Percentiles rank a stretch among this genome's conserved stretches.
Evolutionary conservation across 2,329 filamentous ascomycete genomes (phyloP).

Genomic region (Dactylellina leptospora): DNA sequence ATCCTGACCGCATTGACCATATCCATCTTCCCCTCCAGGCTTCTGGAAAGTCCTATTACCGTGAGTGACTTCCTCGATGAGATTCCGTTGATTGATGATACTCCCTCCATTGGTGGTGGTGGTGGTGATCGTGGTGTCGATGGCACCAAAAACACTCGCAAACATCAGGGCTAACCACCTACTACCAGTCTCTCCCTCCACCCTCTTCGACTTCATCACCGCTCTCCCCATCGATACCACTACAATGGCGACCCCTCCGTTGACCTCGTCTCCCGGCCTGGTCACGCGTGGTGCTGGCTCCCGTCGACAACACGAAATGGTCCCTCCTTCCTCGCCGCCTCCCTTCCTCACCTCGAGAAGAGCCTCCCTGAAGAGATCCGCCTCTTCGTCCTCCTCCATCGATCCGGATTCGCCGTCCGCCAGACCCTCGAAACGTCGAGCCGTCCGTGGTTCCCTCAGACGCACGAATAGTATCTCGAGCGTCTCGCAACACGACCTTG

Average conservation of each 20-base stretch:
- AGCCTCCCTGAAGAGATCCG: constrained; percentile 36
- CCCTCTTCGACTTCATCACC: constrained; percentile 6
- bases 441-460: constrained; percentile 22
- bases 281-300: constrained; percentile 3
- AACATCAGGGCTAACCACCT: constrained; percentile 5
- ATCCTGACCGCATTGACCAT: neutral
- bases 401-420: constrained; percentile 43
- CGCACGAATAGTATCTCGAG: constrained; percentile 37
- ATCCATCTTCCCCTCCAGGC: no score
- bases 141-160: neutral
- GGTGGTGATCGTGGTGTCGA: neutral
- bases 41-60: no score
- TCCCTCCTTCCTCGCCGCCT: constrained; percentile 36
- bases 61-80: neutral
- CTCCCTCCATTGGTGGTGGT: no score
- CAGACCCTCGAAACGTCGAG: constrained; percentile 38
- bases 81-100: neutral
- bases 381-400: constrained; percentile 38
- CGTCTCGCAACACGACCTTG: constrained; percentile 5
- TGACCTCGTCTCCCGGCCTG: constrained; percentile 39
- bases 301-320: constrained; percentile 29
- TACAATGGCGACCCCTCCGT: constrained; percentile 41
- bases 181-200: constrained; percentile 6
- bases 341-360: constrained; percentile 24
- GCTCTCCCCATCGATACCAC: neutral